Evolutionary conservation across 495 filamentous ascomycete species (phyloP).

Genomic region (Antarctomyces pellizariae): DNA sequence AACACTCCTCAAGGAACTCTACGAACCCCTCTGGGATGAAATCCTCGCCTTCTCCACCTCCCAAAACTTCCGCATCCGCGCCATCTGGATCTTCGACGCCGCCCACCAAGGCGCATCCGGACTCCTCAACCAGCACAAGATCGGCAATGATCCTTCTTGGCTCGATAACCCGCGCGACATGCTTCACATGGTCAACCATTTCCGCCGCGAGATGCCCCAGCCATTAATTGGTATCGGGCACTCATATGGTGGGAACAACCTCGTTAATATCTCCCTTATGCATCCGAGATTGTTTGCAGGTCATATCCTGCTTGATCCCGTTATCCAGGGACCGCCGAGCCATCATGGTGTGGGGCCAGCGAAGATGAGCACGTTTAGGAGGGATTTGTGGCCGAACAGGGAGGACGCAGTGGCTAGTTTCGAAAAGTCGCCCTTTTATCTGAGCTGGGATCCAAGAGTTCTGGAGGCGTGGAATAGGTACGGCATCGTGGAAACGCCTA

Average conservation of each 20-base stretch:
- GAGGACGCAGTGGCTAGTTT: slow-evolving; percentile 36
- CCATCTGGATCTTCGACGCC: slow-evolving; percentile 74
- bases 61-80: slow-evolving; percentile 42
- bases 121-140: slow-evolving; percentile 42
- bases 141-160: slow-evolving; percentile 73
- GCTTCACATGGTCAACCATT: slow-evolving; percentile 65
- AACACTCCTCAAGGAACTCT: slow-evolving; percentile 39
- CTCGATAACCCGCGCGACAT: slow-evolving; percentile 72
- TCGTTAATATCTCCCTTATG: slow-evolving; percentile 37
- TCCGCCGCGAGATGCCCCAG: slow-evolving; percentile 61
- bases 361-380: slow-evolving; percentile 33
- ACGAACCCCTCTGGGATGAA: slow-evolving; percentile 73
- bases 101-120: slow-evolving; percentile 54
- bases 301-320: slow-evolving; percentile 61
- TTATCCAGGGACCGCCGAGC: slow-evolving; percentile 31
- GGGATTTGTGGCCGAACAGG: slow-evolving; percentile 50
- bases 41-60: slow-evolving; percentile 28
- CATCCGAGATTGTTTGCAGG: slow-evolving; percentile 66
- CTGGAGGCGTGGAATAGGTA: slow-evolving; percentile 38
- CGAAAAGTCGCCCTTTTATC: slow-evolving; percentile 33
- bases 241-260: slow-evolving; percentile 59
- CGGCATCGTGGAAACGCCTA: slow-evolving; percentile 41
- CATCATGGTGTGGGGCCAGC: slow-evolving; percentile 15
- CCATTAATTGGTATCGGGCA: slow-evolving; percentile 83
- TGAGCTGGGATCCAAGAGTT: slow-evolving; percentile 48